A percentile compares a stretch with the other conserved stretches of the same genome.
Evolutionary conservation across 495 filamentous ascomycete species (phyloP).

Genomic region (Talaromyces proteolyticus): DNA sequence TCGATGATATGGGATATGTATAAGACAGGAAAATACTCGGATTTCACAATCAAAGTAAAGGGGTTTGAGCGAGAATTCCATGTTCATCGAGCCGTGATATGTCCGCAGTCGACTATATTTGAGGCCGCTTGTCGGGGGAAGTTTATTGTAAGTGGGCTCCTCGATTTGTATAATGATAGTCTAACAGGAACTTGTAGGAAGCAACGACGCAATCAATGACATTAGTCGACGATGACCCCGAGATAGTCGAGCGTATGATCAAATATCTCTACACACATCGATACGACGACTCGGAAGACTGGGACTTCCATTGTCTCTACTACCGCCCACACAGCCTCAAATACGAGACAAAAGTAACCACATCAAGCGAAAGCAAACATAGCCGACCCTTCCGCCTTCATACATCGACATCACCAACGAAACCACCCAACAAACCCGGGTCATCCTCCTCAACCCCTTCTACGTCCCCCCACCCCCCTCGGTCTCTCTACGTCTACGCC

Average conservation of each 20-base stretch:
- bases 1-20: constrained; percentile 3
- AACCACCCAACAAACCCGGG: neutral
- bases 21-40: constrained; percentile 18
- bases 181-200: constrained; percentile 3
- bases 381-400: neutral
- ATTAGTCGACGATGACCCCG: constrained; percentile 13
- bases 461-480: neutral
- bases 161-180: neutral
- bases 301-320: neutral
- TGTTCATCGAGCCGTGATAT: constrained; percentile 21
- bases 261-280: constrained; percentile 16
- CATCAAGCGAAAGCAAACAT: neutral
- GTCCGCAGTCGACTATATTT: constrained; percentile 6
- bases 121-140: constrained; percentile 8
- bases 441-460: no score
- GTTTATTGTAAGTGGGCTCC: constrained; percentile 1
- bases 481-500: constrained; percentile 22
- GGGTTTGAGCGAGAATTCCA: constrained; percentile 11
- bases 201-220: constrained; percentile 4
- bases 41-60: constrained; percentile 23
- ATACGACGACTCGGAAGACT: constrained; percentile 10
- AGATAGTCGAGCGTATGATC: constrained; percentile 19
- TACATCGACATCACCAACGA: neutral
- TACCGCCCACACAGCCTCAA: neutral
- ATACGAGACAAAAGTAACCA: neutral